Percentiles rank a stretch among this genome's conserved stretches.
Evolutionary conservation across 805 yeast species (phyloP).

Genomic region (Isabelozyma gotoi): DNA sequence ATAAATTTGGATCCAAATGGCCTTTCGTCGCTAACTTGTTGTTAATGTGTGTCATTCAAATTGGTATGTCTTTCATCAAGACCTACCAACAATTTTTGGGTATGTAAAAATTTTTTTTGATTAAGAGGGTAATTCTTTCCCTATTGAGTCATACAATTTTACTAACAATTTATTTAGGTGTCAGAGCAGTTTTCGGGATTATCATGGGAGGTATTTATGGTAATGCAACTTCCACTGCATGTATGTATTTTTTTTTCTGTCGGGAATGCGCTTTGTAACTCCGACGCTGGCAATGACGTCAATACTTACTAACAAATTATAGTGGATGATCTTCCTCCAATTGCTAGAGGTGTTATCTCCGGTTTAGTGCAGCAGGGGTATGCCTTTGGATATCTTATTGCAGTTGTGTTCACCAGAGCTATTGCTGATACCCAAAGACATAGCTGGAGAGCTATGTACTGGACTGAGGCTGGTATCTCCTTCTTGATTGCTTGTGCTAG

Average conservation of each 20-base stretch:
- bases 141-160: neutral
- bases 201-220: conserved; percentile 76
- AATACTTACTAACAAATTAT: no score
- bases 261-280: no score
- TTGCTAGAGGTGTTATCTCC: conserved; percentile 59
- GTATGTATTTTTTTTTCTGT: no score
- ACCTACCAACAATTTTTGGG: conserved; percentile 52
- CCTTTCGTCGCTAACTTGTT: conserved; percentile 56
- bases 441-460: conserved; percentile 70
- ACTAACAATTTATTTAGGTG: conserved; percentile 34
- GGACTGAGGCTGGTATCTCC: conserved; percentile 74
- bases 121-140: no score
- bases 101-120: no score
- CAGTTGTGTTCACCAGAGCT: conserved; percentile 65
- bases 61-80: conserved; percentile 65
- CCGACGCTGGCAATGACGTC: neutral
- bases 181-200: conserved; percentile 65
- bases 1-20: conserved; percentile 66
- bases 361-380: conserved; percentile 61
- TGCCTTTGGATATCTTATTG: conserved; percentile 66
- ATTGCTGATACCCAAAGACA: conserved; percentile 44
- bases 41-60: conserved; percentile 54
- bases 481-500: conserved; percentile 60
- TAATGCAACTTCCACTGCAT: conserved; percentile 62
- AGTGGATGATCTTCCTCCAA: conserved; percentile 62